These are phyloP conservation scores for Neurospora hispaniola DNA, from an alignment of 495 filamentous ascomycete genomes.

Conservation along the genomic window DNA sequence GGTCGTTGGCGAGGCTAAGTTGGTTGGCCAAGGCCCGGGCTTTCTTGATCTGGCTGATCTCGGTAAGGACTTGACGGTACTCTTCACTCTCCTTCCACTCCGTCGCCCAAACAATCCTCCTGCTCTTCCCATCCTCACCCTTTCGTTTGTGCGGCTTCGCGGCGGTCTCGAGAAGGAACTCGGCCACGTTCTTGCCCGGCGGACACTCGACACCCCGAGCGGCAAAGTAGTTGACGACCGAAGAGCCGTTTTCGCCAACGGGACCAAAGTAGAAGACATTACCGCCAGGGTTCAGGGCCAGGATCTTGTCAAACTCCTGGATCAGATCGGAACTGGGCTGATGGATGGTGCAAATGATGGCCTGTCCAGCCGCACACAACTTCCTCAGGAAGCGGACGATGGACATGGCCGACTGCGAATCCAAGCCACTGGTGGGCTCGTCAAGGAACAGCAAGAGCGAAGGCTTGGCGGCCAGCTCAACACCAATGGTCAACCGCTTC, in stretches of 20 bases:
- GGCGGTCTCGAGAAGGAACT: constrained; percentile 77
- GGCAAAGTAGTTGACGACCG: constrained; percentile 36
- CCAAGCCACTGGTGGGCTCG: constrained; percentile 74
- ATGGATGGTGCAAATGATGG: constrained; percentile 67
- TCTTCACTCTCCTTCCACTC: constrained; percentile 68
- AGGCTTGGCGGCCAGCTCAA: constrained; percentile 84
- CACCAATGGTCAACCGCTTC: constrained; percentile 75
- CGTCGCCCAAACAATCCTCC: constrained; percentile 65
- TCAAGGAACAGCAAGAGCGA: constrained; percentile 66
- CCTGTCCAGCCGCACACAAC: constrained; percentile 64
- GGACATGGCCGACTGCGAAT: constrained; percentile 72
- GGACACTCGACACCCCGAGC: constrained; percentile 58
- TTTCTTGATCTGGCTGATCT: constrained; percentile 57
- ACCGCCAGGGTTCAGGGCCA: constrained; percentile 59
- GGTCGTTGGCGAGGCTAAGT: constrained; percentile 32
- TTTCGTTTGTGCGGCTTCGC: constrained; percentile 53
- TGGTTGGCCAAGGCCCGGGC: constrained; percentile 11
- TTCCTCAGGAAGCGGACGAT: constrained; percentile 82
- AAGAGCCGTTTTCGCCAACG: constrained; percentile 38
- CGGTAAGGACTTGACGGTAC: constrained; percentile 49
- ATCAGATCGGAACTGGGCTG: constrained; percentile 69
- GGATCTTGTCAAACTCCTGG: constrained; percentile 62
- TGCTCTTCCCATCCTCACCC: constrained; percentile 43
- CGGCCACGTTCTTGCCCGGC: constrained; percentile 65
- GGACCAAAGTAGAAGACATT: constrained; percentile 63